Base-by-base conservation (phyloP, 2,329 filamentous ascomycete species). In the Penicillium sp. region DNA sequence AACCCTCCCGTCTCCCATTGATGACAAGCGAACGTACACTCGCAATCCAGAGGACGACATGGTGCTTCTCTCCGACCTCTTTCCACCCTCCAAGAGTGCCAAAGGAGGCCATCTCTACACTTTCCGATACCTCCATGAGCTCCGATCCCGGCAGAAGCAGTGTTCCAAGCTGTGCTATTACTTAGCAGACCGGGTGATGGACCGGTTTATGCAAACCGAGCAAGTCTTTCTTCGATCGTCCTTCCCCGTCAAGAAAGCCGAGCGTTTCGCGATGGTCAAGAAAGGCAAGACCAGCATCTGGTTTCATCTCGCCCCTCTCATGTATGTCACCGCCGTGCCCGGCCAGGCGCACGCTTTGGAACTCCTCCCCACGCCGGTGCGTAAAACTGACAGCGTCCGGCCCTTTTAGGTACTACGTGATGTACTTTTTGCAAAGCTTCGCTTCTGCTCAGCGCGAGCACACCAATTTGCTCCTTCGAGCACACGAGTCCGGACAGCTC, bases 341-440 rank as follows among this genome's bases (percentile, higher is more conserved):
- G 29, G 9, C 1, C 24, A 24, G 25, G 11, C 5, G 26, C 26
- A 33, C n/a, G 24, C 18, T 18, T 18, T 18, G 18, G 3, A 18
- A 18, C 18, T 18, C 18, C 18, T 18, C 18, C 18, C 18, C 18
- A 3, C 18, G 18, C 18, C 3, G 3, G 18, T 18, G 18, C 18
- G 18, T 27, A 3, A 11, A 36, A 25, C 41, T 9, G 37, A 9
- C 3, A 44, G 11, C 4, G n/a, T 28, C 18, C 5, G 27, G 27
- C 12, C 34, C 9, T 28, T 9, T 38, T 29, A 73, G 70, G 64
- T 71, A 68, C 51, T 72, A 71, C 50, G 61, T 60, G 2, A 55
- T 70, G 38, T 72, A 68, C 53, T 73, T 70, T 44, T 60, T 73
- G 9, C 66, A 73, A 52, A 50, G 67, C n/a, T 73, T 71, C 46